Evolutionary conservation across 257 asterid genomes (phyloP), one percentile per base, ranked within the genome.

Genomic region (Nicotiana noctiflora): DNA sequence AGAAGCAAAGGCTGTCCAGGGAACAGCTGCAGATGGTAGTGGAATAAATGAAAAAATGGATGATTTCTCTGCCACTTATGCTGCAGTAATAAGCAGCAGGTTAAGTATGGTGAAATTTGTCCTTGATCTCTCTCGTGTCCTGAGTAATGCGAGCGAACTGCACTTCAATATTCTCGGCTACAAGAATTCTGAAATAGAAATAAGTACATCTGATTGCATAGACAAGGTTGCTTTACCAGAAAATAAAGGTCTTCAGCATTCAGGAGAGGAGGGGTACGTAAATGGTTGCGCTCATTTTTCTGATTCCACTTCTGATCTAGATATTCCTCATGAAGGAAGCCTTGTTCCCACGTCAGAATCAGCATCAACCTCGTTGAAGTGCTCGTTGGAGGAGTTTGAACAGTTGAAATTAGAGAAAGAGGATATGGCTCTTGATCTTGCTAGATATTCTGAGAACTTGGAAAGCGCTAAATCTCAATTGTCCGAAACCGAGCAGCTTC

Each of bases 211-310:
- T 62, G 96, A 95, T 82, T 95, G 97, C 81, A 92, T 95, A 29
- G 98, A 95, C 89, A 95, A 95, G 88, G 91, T 93, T 75, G 97
- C 93, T 32, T 88, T 95, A 57, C 95, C 97, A 49, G 99, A 93
- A 83, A 92, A 93, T 85, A 92, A 88, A 84, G 91, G 70, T 64
- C 84, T 81, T 34, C 87, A 84, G 75, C 88, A 91, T 51, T 85
- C 88, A 17, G 94, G 84, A 57, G 94, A 89, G 84, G 94, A 89
- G 84, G 86, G 83, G 59, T 90, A 88, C 85, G 79, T 88, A 74
- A 91, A 87, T 74, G 90, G 93, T 66, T 90, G 97, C 37, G 63
- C 90, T 64, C 87, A 82, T 82, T 92, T 91, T 82, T 92, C 97
- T 60, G 97, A 93, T 86, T 87, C 98, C 34, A 86, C 87, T 72